These are phyloP conservation scores for Fusarium sp. DNA, from an alignment of 2,329 filamentous ascomycete genomes.

Conservation along the genomic window DNA sequence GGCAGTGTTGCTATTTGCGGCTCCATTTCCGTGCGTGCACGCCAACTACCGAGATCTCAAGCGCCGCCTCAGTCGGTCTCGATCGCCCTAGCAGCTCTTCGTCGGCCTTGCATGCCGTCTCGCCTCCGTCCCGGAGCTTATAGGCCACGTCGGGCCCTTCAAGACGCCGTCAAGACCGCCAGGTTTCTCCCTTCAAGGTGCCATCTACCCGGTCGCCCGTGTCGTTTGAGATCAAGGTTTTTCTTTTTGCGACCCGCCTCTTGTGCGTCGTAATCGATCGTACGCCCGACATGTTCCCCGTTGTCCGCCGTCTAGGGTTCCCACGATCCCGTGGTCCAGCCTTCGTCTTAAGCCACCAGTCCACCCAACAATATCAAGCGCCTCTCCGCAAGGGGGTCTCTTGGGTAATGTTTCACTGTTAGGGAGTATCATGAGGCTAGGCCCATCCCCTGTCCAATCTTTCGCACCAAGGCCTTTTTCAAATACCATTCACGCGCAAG, in stretches of 20 bases:
- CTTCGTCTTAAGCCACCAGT: conserved; percentile 15
- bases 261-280: conserved; percentile 17
- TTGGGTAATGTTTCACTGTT: conserved; percentile 11
- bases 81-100: conserved; percentile 17
- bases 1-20: conserved; percentile 29
- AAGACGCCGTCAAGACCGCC: conserved; percentile 9
- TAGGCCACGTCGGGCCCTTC: conserved; percentile 17
- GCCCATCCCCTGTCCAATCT: conserved; percentile 85
- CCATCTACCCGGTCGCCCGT: conserved; percentile 21
- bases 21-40: conserved; percentile 27
- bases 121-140: not conserved
- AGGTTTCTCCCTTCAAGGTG: conserved; percentile 13
- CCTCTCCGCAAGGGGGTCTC: conserved; percentile 19
- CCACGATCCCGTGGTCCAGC: conserved; percentile 1
- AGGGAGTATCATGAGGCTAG: conserved; percentile 58
- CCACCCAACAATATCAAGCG: conserved; percentile 39
- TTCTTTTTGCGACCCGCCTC: conserved; percentile 16
- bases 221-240: conserved; percentile 24
- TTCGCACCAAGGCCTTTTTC: conserved; percentile 85
- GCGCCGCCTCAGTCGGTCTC: conserved; percentile 14
- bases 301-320: conserved; percentile 10
- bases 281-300: conserved; percentile 5
- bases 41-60: conserved; percentile 26
- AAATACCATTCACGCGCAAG: conserved; percentile 86
- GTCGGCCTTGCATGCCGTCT: conserved; percentile 8